Conservation (phyloP, 2,329 filamentous ascomycete species). For the Colletotrichum siamense region DNA sequence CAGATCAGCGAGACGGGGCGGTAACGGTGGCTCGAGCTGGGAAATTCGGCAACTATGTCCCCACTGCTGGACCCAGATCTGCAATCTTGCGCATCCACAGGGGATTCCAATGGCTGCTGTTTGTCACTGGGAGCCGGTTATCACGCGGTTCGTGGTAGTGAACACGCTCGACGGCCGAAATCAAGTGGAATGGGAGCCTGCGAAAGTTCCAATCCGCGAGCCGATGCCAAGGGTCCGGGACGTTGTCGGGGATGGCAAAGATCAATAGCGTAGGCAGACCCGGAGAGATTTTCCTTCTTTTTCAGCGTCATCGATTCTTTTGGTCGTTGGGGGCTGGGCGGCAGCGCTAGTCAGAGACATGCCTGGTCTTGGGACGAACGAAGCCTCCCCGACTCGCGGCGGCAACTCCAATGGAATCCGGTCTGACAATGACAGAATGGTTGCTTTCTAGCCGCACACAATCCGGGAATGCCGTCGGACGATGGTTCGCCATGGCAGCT, state of each 20-base stretch:
- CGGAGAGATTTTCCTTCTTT: not conserved
- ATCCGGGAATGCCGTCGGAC: not conserved
- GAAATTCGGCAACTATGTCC: not conserved
- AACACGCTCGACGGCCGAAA: not conserved
- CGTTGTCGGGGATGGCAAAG: not conserved
- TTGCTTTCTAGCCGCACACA: not conserved
- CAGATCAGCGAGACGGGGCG: not conserved
- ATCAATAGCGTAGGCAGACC: not conserved
- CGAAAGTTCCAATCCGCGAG: not conserved
- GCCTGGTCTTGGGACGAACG: not conserved
- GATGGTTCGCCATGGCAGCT: not conserved
- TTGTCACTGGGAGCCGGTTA: not conserved
- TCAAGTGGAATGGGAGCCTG: not conserved
- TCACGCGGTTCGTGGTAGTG: not conserved
- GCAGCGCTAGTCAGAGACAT: conserved; percentile 5
- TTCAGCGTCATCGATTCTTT: not conserved
- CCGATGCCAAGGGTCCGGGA: not conserved
- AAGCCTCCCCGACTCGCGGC: not conserved
- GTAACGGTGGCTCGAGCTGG: not conserved
- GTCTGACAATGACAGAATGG: not conserved
- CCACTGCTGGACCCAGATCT: conserved; percentile 5
- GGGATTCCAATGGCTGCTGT: not conserved
- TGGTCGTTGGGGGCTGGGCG: not conserved
- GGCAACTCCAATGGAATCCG: not conserved
- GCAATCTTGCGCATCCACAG: not conserved